Conservation (phyloP, 352 stramenopile genomes). For the Pythium monospermum region DNA sequence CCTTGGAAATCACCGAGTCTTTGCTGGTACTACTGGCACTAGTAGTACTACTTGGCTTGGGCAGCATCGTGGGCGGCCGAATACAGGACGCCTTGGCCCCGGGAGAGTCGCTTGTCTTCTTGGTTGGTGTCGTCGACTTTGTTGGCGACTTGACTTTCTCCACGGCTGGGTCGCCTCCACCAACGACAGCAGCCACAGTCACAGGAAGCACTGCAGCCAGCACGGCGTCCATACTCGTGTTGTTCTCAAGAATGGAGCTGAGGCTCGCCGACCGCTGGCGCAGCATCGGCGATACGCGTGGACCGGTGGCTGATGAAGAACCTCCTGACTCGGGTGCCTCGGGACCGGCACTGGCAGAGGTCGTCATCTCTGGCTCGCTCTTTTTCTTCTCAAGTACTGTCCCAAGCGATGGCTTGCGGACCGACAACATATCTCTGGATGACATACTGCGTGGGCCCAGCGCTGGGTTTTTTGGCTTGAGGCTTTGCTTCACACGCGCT, state of each 20-base stretch:
- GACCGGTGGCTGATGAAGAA: too few species aligned
- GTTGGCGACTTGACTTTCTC: not conserved
- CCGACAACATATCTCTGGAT: conserved; percentile 16
- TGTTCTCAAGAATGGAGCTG: conserved; percentile 28
- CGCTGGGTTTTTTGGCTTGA: conserved; percentile 21
- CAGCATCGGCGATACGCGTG: conserved; percentile 24
- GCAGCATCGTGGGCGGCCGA: conserved; percentile 21
- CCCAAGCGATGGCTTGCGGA: conserved; percentile 2
- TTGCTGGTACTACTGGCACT: conserved; percentile 14
- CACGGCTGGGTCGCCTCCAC: too few species aligned
- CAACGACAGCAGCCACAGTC: too few species aligned
- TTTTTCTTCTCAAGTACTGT: conserved; percentile 9
- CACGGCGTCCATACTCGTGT: conserved; percentile 14
- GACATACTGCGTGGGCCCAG: conserved; percentile 23
- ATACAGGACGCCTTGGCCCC: conserved; percentile 11
- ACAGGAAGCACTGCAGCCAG: conserved; percentile 1
- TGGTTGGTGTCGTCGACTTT: not conserved
- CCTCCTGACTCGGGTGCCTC: conserved; percentile 18
- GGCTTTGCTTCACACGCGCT: conserved; percentile 45
- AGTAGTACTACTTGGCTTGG: conserved; percentile 2
- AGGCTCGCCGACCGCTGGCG: conserved; percentile 23
- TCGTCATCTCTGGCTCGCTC: not conserved
- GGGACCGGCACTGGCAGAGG: not conserved
- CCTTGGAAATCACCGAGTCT: not conserved
- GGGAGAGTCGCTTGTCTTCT: not conserved